Conservation (phyloP, 2,329 filamentous ascomycete genomes). For the Colletotrichum sp. region DNA sequence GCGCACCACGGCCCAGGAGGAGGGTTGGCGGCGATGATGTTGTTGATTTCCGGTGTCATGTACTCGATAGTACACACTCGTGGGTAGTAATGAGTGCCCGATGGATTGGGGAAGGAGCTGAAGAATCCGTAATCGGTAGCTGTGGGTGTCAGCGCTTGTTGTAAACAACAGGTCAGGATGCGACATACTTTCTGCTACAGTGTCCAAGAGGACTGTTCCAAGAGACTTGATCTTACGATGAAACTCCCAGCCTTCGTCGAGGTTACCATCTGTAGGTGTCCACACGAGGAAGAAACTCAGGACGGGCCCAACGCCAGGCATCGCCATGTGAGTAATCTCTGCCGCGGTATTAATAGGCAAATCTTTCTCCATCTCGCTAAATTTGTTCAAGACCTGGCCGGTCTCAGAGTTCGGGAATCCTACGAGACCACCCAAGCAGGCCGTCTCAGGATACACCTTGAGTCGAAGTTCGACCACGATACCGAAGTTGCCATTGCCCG, state of each 20-base stretch:
- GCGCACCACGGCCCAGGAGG: background rate
- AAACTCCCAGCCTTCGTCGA: constrained; percentile 2
- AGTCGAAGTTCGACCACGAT: constrained; percentile 44
- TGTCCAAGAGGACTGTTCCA: constrained; percentile 1
- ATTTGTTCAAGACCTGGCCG: constrained; percentile 24
- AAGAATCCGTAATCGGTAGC: constrained; percentile 11
- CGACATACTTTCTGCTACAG: background rate
- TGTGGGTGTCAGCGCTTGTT: background rate
- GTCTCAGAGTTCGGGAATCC: constrained; percentile 22
- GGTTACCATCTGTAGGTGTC: background rate
- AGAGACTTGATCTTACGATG: constrained; percentile 2
- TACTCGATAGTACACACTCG: background rate
- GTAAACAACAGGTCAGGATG: background rate
- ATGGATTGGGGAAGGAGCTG: background rate
- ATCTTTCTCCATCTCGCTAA: constrained; percentile 26
- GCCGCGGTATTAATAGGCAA: constrained; percentile 24
- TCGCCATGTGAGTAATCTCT: background rate
- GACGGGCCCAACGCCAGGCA: constrained; percentile 1
- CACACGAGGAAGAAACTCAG: constrained; percentile 4
- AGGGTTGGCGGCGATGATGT: background rate
- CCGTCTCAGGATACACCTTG: constrained; percentile 37
- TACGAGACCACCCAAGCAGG: constrained; percentile 1
- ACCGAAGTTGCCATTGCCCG: constrained; percentile 40
- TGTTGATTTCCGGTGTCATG: background rate
- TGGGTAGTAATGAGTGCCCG: background rate